Base-by-base conservation (phyloP, 2,329 filamentous ascomycete species). In the Bimuria novae-zelandiae region DNA sequence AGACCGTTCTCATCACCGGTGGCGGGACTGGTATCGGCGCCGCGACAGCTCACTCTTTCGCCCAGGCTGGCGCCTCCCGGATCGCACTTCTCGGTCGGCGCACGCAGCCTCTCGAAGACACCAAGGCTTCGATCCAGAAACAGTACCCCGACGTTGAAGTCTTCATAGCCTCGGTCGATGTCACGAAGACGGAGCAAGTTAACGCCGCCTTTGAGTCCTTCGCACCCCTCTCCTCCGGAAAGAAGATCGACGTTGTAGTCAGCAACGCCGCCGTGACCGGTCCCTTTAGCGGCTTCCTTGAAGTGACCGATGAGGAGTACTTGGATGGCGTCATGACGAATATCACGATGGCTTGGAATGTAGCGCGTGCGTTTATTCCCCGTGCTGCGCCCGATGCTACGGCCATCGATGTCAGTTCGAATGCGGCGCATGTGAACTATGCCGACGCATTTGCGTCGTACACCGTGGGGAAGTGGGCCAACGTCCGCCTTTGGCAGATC, bases 81-180 rank as follows among this genome's bases (percentile, higher is more conserved):
- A 77, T 82, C 42, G 72, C 70, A 7, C 68, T 82, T 6, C 60
- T 80, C 1, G 79, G 78, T 21, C 76, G 79, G 17, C 65, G 60
- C 21, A 54, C 57, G 68, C 32, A 66, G 57, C 59, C 73, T 30
- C 56, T 71, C 3, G 64, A 71, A 10, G 75, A 69, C 55, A 60
- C 72, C 12, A 63, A 68, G 33, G 63, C 80, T 1, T 63, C 68
- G 3, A 65, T 74, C 21, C 39, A 64, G 4, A 30, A 51, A 5
- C 52, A 61, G 10, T 65, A 25, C 36, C 55, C 62, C 2, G 16
- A 10, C 1, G 54, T 61, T 7, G 27, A 55, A 3, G 47, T 67
- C 11, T 57, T 58, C 33, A 30, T 44, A 3, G 49, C 56, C 3
- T 21, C 58, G 7, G 54, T 59, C 10, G 63, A 68, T 39, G 42